phyloP scores from a whole-genome alignment of 257 asterid genomes.

The Echium plantagineum region DNA sequence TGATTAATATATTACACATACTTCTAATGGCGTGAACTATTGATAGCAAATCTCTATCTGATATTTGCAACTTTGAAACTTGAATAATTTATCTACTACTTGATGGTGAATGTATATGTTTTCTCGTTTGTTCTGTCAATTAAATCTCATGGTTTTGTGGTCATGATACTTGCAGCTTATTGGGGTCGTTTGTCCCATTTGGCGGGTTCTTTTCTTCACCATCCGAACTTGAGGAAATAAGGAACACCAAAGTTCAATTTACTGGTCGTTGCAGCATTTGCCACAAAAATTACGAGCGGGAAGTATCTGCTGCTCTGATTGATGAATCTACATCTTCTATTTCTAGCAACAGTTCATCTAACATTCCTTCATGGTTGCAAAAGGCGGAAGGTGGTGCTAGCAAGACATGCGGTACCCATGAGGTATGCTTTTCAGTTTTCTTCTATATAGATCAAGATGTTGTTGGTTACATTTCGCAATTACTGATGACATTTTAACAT shows the following conservation, averaged over 20 bases:
- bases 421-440: conserved; percentile 40
- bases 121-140: conserved; percentile 5
- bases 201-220: conserved; percentile 86
- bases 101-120: conserved; percentile 10
- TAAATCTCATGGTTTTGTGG: conserved; percentile 24
- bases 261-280: conserved; percentile 51
- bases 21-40: too few relatives aligned
- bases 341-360: conserved; percentile 33
- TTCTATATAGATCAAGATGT: too few relatives aligned
- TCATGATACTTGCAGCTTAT: conserved; percentile 54
- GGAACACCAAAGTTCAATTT: conserved; percentile 27
- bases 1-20: too few relatives aligned
- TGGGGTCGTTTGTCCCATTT: conserved; percentile 93
- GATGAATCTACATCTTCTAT: conserved; percentile 35
- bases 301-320: conserved; percentile 38
- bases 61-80: too few relatives aligned
- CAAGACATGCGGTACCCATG: conserved; percentile 29
- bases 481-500: conserved; percentile 20
- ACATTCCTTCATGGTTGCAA: conserved; percentile 58
- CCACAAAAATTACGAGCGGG: conserved; percentile 63
- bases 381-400: conserved; percentile 40
- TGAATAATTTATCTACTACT: background rate
- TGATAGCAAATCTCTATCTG: too few relatives aligned
- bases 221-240: conserved; percentile 39
- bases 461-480: too few relatives aligned